phyloP scores from a whole-genome alignment of 805 yeast species.

The Soucietia sequanensis region DNA sequence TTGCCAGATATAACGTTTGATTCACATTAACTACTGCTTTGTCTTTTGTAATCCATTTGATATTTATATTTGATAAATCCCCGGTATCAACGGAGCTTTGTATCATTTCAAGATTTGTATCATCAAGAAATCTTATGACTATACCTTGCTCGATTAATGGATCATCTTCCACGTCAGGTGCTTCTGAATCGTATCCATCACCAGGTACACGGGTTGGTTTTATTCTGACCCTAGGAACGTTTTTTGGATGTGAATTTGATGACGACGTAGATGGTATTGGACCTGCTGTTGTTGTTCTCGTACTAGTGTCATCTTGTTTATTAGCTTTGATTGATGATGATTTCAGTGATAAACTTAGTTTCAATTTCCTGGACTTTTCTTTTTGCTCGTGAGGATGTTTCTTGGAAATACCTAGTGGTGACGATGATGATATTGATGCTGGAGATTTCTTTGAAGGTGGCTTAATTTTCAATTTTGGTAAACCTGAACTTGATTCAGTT shows the following conservation, averaged over 20 bases:
- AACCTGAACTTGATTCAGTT: conserved; percentile 5
- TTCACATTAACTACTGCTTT: conserved; percentile 76
- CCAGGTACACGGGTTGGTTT: conserved; percentile 76
- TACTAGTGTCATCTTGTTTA: not conserved
- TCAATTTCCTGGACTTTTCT: conserved; percentile 24
- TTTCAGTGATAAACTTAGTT: conserved; percentile 12
- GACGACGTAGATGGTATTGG: not conserved
- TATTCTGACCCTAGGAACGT: conserved; percentile 47
- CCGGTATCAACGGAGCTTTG: conserved; percentile 75
- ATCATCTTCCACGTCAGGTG: conserved; percentile 93
- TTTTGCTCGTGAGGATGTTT: conserved; percentile 7
- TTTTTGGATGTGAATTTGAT: conserved; percentile 9
- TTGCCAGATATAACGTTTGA: conserved; percentile 73
- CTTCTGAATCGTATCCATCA: conserved; percentile 96
- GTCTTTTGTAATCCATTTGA: conserved; percentile 80
- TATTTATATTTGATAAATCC: conserved; percentile 65
- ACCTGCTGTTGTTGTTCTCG: not conserved
- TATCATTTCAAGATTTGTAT: conserved; percentile 67
- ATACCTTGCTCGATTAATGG: conserved; percentile 89
- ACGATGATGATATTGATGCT: too few species aligned
- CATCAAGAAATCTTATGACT: conserved; percentile 70
- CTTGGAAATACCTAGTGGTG: too few species aligned
- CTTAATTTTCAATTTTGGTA: conserved; percentile 17
- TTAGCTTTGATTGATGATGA: conserved; percentile 1
- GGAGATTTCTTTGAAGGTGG: conserved; percentile 15